Evolutionary conservation across 2,329 filamentous ascomycete species (phyloP).

Genomic region (Sphaerulina musiva): DNA sequence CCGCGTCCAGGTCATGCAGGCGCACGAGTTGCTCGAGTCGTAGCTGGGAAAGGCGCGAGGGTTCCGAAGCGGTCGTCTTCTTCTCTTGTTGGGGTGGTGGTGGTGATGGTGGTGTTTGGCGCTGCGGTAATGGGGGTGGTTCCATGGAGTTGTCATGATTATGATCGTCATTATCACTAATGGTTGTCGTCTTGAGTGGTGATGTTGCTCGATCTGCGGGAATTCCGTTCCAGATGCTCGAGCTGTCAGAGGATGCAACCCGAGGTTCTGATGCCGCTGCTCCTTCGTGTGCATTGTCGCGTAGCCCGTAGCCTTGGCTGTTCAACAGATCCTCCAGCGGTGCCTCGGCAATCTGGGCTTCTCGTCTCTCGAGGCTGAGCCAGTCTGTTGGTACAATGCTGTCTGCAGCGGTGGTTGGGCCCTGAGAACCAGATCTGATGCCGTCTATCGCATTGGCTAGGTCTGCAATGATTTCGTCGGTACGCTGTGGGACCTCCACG

Average conservation of each 20-base stretch:
- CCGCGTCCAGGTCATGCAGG: conserved; percentile 59
- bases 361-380: conserved; percentile 26
- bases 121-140: conserved; percentile 23
- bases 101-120: too few relatives aligned
- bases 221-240: conserved; percentile 13
- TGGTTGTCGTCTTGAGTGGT: conserved; percentile 4
- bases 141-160: conserved; percentile 7
- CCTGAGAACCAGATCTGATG: conserved; percentile 2
- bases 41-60: too few relatives aligned
- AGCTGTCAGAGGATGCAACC: conserved; percentile 4
- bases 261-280: not conserved
- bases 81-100: not conserved
- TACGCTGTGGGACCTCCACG: too few relatives aligned
- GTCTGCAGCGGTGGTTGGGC: not conserved
- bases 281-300: conserved; percentile 8
- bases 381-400: conserved; percentile 30
- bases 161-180: not conserved
- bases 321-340: conserved; percentile 41
- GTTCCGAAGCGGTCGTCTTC: not conserved
- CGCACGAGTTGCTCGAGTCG: conserved; percentile 41
- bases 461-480: too few relatives aligned
- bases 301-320: conserved; percentile 36
- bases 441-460: not conserved
- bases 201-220: conserved; percentile 7
- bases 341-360: conserved; percentile 33